Base-by-base conservation (phyloP, 805 yeast genomes). In the Teunomyces funiuensis region DNA sequence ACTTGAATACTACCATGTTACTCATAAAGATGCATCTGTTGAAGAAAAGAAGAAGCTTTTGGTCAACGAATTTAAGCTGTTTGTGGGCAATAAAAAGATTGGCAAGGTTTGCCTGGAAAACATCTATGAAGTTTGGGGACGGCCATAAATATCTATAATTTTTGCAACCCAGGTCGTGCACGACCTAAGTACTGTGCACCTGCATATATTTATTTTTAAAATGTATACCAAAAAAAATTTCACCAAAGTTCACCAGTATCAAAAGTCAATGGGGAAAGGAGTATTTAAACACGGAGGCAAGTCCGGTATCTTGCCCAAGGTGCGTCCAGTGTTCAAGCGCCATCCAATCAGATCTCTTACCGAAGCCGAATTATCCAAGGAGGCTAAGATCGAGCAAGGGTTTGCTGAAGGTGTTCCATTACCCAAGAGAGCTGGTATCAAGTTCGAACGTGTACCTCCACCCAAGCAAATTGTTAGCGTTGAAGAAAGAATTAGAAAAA, bases 271-370 rank as follows among this genome's bases (percentile, higher is more conserved):
- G 76, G 74, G 80, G 39, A 77, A 75, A 50, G 71, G 79, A 40
- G 67, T 71, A 18, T 54, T 76, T 36, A 76, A 69, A 52, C 70
- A 64, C 55, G 80, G 81, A 22, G 80, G 80, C 11, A 84, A 85
- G 63, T 83, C 91, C 37, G 97, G 97, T 59, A 72, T 87, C 37
- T 73, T 90, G 49, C 97, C 97, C 36, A 71, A 67, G 41, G 82
- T 87, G 7, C 82, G 96, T 54, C 79, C 82, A 28, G 80, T 88
- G 22, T 79, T 90, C 65, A 85, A 82, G 53, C 46, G 58, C 14
- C 77, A 78, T 41, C 87, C 89, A 4, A 70, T 74, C 36, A 74
- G 76, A 48, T 82, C 80, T 22, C 28, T 23, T 4, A 22, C 37
- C n/a, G 75, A 50, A 10, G 54, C 68, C 23, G 73, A 70, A 42